Evolutionary conservation across 2,329 filamentous ascomycete genomes (phyloP), one percentile per base, ranked within the genome.

Genomic region (Penicillium sp.): DNA sequence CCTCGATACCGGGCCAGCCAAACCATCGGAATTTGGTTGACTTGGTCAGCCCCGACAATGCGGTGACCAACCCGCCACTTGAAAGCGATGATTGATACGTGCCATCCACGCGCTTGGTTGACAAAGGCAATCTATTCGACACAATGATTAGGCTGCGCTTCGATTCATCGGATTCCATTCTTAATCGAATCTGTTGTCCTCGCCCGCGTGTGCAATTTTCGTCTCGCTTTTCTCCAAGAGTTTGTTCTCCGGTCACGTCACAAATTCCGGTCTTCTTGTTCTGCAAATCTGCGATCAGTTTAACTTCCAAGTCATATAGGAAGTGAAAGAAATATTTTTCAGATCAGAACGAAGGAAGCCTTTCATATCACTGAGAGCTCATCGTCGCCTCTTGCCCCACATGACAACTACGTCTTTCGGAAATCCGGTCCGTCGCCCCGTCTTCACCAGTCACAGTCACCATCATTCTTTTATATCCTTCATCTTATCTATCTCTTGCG

Each of bases 1-100:
- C 87, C 76, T 96, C 91, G 19, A 95, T 81, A 16, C 94, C 93
- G 0, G 94, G 93, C 94, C 94, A 97, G 64, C 93, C 94, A 78
- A 97, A 97, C 93, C 94, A 97, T 73, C 92, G 90, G 77, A 97
- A 97, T 68, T 88, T 90, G 22, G 92, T 96, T 4, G 91, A 89
- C 78, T 97, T 97, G 71, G 90, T 89, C 54, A 97, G 81, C 26
- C 93, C 93, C 59, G 91, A 94, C 57, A 97, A 82, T 25, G 93
- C 93, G 30, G 91, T 96, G 70, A 97, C 93, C 25, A 97, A 85
- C 13, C 93, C 93, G 58, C 93, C 93, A 11, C 93, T 97, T 48
- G 93, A 97, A 85, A 96, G 91, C 71, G 88, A 90, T 76, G 96
- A 94, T 70, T 87, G 83, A 79, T 94, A 97, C 69, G 87, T 86